A percentile compares a stretch with the other conserved stretches of the same genome.
These are phyloP conservation scores for Pestalotiopsis sp. DNA, from an alignment of 2,329 filamentous ascomycete species.

Conservation along the genomic window DNA sequence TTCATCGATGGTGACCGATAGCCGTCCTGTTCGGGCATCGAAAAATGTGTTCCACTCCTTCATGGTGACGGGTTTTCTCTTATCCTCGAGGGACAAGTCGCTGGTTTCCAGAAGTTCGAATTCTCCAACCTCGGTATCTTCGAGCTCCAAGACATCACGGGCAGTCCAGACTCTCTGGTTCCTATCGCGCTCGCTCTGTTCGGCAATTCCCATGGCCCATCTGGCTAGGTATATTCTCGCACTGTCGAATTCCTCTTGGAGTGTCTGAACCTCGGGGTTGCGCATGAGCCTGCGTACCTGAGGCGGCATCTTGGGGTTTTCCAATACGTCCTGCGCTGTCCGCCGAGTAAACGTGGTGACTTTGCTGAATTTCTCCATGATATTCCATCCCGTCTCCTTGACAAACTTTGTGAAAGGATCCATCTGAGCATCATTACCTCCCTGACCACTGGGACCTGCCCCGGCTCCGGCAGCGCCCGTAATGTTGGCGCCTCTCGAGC, in stretches of 20 bases:
- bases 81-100: slow-evolving; percentile 73
- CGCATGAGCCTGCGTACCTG: slow-evolving; percentile 83
- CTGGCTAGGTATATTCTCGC: slow-evolving; percentile 90
- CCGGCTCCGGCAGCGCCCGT: slow-evolving; percentile 39
- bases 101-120: slow-evolving; percentile 89
- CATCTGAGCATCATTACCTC: slow-evolving; percentile 71
- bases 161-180: slow-evolving; percentile 91
- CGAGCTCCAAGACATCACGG: slow-evolving; percentile 87
- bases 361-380: slow-evolving; percentile 95
- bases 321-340: slow-evolving; percentile 88
- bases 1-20: slow-evolving; percentile 84
- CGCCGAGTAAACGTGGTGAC: slow-evolving; percentile 94
- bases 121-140: slow-evolving; percentile 92
- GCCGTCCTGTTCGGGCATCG: slow-evolving; percentile 70
- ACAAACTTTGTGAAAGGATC: slow-evolving; percentile 92
- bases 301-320: slow-evolving; percentile 88
- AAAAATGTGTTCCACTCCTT: slow-evolving; percentile 94
- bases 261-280: slow-evolving; percentile 90
- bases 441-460: slow-evolving; percentile 38
- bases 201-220: slow-evolving; percentile 98
- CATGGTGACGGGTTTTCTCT: slow-evolving; percentile 74
- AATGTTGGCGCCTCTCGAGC: slow-evolving; percentile 30
- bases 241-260: slow-evolving; percentile 97
- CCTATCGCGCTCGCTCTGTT: slow-evolving; percentile 89
- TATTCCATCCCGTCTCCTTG: slow-evolving; percentile 94